Percentiles rank a stretch among this genome's conserved stretches.
Conservation (phyloP, 768 basidiomycete species). For the Termitomyces sp. region DNA sequence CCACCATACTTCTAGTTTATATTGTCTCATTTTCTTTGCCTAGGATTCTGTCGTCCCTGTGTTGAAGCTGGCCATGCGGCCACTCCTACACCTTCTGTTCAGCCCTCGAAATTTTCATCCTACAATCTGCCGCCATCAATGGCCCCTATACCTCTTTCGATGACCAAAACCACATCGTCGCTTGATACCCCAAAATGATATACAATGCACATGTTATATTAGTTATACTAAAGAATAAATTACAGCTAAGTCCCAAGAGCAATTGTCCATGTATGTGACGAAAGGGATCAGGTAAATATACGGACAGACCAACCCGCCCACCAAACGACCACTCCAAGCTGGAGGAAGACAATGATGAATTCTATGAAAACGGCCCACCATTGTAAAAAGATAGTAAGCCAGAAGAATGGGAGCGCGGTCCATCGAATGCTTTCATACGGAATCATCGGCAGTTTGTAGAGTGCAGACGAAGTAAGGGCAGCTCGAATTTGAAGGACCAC, state of each 20-base stretch:
- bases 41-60: slow-evolving; percentile 68
- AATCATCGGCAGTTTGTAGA: slow-evolving; percentile 54
- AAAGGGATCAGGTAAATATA: slow-evolving; percentile 29
- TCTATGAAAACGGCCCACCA: slow-evolving; percentile 65
- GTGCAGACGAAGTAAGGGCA: slow-evolving; percentile 46
- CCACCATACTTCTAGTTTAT: neutral
- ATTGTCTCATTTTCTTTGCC: neutral
- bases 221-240: neutral
- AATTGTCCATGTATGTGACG: neutral
- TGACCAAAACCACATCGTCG: neutral
- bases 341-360: slow-evolving; percentile 46
- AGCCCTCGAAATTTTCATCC: slow-evolving; percentile 5
- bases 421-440: slow-evolving; percentile 58
- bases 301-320: slow-evolving; percentile 71
- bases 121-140: neutral
- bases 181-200: slow-evolving; percentile 2
- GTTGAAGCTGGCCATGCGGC: slow-evolving; percentile 45
- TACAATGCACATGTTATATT: neutral
- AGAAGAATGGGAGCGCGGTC: slow-evolving; percentile 58
- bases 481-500: slow-evolving; percentile 52
- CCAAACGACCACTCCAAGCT: slow-evolving; percentile 59
- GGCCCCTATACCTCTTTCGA: neutral
- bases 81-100: slow-evolving; percentile 1
- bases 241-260: neutral
- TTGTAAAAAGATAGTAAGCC: slow-evolving; percentile 56